phyloP scores from a whole-genome alignment of 2,329 filamentous ascomycete genomes.

The Neophaeococcomyces aloes region DNA sequence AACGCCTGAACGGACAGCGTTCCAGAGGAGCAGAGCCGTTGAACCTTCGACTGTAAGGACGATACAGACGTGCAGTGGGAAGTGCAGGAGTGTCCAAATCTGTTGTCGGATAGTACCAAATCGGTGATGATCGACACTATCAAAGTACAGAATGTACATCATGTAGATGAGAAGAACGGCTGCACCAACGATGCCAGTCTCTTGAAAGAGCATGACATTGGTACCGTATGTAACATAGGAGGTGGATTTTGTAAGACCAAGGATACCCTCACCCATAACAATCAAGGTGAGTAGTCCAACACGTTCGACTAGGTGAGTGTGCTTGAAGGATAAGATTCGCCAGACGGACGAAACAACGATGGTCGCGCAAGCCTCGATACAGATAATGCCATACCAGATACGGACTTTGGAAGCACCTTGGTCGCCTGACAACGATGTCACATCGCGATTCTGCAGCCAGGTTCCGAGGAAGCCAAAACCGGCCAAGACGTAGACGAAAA shows the following conservation, averaged over 20 bases:
- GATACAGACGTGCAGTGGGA: constrained; percentile 53
- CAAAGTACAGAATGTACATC: constrained; percentile 54
- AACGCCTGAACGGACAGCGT: constrained; percentile 2
- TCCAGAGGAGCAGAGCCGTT: constrained; percentile 10
- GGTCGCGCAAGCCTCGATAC: constrained; percentile 42
- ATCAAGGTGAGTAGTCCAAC: constrained; percentile 56
- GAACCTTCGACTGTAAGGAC: constrained; percentile 52
- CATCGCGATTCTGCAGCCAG: not conserved
- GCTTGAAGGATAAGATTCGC: constrained; percentile 49
- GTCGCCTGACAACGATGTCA: not conserved
- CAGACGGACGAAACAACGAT: constrained; percentile 46
- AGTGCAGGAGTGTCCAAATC: constrained; percentile 41
- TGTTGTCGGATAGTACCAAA: constrained; percentile 49
- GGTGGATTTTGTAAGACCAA: constrained; percentile 34
- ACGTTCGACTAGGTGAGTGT: constrained; percentile 53
- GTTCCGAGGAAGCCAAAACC: constrained; percentile 22
- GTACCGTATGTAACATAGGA: constrained; percentile 9
- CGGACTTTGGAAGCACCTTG: not conserved
- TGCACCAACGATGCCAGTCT: constrained; percentile 30
- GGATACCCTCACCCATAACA: constrained; percentile 56
- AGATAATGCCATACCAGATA: constrained; percentile 47
- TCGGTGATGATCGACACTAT: constrained; percentile 42
- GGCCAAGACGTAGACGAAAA: constrained; percentile 24
- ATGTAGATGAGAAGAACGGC: constrained; percentile 32
- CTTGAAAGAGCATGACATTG: constrained; percentile 26